Percentiles rank a stretch among this genome's conserved stretches.
These are phyloP conservation scores for Candida sojae DNA, from an alignment of 1,139 yeast species.

Conservation along the genomic window DNA sequence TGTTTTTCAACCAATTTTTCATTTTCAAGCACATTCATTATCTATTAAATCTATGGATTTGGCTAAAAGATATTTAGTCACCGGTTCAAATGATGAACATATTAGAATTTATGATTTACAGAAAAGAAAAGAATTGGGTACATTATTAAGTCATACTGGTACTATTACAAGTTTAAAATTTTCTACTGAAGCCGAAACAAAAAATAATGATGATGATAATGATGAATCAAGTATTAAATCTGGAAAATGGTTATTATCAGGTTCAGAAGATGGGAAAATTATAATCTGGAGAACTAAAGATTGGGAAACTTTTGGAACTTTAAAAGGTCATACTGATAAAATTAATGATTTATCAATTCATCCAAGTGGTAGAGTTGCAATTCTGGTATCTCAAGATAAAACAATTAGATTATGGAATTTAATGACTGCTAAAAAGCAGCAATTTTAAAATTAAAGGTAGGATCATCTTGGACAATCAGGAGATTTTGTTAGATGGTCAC, in stretches of 20 bases:
- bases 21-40: conserved; percentile 90
- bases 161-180: conserved; percentile 78
- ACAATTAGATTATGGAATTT: conserved; percentile 90
- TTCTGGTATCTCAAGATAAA: conserved; percentile 83
- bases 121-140: conserved; percentile 91
- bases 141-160: conserved; percentile 86
- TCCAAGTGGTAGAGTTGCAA: conserved; percentile 89
- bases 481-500: conserved; percentile 65
- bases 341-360: conserved; percentile 87
- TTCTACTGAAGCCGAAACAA: conserved; percentile 46
- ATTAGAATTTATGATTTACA: conserved; percentile 92
- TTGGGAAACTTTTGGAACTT: conserved; percentile 89
- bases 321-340: conserved; percentile 82
- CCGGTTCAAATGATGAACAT: conserved; percentile 96
- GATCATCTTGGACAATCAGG: conserved; percentile 66
- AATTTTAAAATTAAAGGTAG: conserved; percentile 70
- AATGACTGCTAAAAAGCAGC: conserved; percentile 98
- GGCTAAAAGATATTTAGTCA: conserved; percentile 82
- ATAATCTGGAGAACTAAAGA: conserved; percentile 95
- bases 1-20: conserved; percentile 89
- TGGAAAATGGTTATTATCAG: conserved; percentile 88
- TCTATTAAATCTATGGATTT: conserved; percentile 84
- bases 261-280: conserved; percentile 88
- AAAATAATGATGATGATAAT: conserved; percentile 7
- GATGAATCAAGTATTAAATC: conserved; percentile 29